Conservation (phyloP, 2,329 filamentous ascomycete genomes). For the Stemphylium lycopersici region DNA sequence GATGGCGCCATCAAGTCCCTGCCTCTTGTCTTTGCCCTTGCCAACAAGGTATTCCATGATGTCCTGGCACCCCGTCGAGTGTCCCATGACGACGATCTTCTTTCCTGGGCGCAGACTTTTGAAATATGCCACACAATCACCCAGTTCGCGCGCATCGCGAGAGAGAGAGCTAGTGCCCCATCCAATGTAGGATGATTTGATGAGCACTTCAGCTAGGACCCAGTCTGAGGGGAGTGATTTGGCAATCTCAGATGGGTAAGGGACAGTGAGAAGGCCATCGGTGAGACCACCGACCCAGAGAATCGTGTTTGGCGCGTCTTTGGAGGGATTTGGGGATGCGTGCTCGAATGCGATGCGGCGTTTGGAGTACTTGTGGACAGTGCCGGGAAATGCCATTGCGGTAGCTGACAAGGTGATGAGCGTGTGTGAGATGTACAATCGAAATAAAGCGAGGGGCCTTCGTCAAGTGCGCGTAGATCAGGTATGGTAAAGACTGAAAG, state of each 20-base stretch:
- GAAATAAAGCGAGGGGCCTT: no score
- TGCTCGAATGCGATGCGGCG: slow-evolving; percentile 56
- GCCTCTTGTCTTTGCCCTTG: slow-evolving; percentile 47
- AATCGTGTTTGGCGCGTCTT: slow-evolving; percentile 59
- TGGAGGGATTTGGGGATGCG: slow-evolving; percentile 35
- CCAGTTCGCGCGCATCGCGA: slow-evolving; percentile 62
- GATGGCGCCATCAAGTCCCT: slow-evolving; percentile 73
- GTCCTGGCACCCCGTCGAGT: slow-evolving; percentile 72
- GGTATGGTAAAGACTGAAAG: neutral
- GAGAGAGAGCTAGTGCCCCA: slow-evolving; percentile 62
- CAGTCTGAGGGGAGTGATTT: slow-evolving; percentile 57
- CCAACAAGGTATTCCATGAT: slow-evolving; percentile 66
- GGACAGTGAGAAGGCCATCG: slow-evolving; percentile 71
- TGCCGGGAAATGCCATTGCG: slow-evolving; percentile 46
- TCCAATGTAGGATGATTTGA: slow-evolving; percentile 60
- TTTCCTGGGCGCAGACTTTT: slow-evolving; percentile 48
- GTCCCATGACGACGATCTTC: slow-evolving; percentile 71
- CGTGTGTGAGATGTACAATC: no score
- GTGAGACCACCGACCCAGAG: slow-evolving; percentile 74
- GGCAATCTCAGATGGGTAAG: slow-evolving; percentile 62
- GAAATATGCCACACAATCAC: slow-evolving; percentile 59
- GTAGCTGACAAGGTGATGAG: neutral
- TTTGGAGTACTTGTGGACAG: slow-evolving; percentile 51
- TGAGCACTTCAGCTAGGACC: slow-evolving; percentile 58
- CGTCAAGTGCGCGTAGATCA: no score